Conservation (phyloP, 306 rosid species). For the Mucuna pruriens region DNA sequence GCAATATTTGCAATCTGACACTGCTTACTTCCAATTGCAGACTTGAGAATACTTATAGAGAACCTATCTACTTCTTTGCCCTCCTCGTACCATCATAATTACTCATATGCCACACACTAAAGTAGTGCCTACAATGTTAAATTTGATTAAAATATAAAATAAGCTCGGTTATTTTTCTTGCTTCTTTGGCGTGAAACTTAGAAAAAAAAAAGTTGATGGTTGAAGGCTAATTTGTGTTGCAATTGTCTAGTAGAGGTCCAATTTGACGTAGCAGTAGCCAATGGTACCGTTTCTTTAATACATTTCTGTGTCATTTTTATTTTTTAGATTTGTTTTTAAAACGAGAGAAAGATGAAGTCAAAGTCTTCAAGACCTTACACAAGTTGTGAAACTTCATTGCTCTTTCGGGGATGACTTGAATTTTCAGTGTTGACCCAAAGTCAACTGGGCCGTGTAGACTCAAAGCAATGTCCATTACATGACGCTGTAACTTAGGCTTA, state of each 20-base stretch:
- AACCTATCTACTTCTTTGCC: conserved; percentile 14
- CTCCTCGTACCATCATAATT: conserved; percentile 31
- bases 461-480: no score
- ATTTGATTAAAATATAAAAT: not conserved
- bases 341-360: conserved; percentile 22
- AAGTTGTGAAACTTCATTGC: conserved; percentile 33
- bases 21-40: conserved; percentile 1
- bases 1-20: not conserved
- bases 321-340: not conserved
- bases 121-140: not conserved
- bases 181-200: not conserved
- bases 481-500: no score
- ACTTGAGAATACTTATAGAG: conserved; percentile 47
- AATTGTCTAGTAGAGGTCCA: conserved; percentile 30
- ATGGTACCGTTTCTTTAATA: not conserved
- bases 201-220: not conserved
- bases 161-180: not conserved
- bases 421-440: no score
- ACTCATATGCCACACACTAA: conserved; percentile 39
- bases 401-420: no score
- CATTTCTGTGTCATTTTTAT: not conserved
- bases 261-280: conserved; percentile 45
- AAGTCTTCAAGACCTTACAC: conserved; percentile 37
- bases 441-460: no score
- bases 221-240: conserved; percentile 5